These are phyloP conservation scores for Termitomyces sp. DNA, from an alignment of 768 basidiomycete species.

Conservation along the genomic window DNA sequence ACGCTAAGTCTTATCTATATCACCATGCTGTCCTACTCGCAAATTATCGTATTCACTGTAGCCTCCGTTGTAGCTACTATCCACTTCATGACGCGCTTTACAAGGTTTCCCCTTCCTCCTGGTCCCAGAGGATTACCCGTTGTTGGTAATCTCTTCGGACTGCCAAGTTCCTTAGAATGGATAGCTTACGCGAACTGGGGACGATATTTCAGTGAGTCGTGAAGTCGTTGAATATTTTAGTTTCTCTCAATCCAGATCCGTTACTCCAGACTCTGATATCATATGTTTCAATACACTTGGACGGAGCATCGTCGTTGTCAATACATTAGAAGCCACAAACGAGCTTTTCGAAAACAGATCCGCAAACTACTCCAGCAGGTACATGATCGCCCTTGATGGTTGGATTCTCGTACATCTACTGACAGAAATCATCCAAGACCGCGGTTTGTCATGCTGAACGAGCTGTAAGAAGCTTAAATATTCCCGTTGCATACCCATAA, in stretches of 20 bases:
- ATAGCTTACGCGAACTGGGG: constrained; percentile 35
- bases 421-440: constrained; percentile 18
- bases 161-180: constrained; percentile 33
- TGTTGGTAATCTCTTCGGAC: constrained; percentile 34
- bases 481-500: not conserved
- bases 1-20: not conserved
- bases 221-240: not conserved
- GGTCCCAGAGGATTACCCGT: constrained; percentile 36
- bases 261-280: constrained; percentile 16
- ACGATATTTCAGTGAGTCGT: constrained; percentile 26
- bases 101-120: constrained; percentile 27
- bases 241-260: not conserved
- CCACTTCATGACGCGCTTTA: not conserved
- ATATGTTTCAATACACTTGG: constrained; percentile 19
- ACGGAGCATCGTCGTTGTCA: constrained; percentile 17
- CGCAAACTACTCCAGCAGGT: constrained; percentile 19
- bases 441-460: constrained; percentile 20
- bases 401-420: not conserved
- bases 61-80: not conserved
- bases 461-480: constrained; percentile 3
- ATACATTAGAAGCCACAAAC: constrained; percentile 15
- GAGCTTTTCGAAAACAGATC: constrained; percentile 22
- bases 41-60: not conserved
- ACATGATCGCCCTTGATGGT: not conserved
- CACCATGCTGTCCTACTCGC: not conserved